Conservation (phyloP, 108 stramenopile species). For the Nannochloropsis oceanica region DNA sequence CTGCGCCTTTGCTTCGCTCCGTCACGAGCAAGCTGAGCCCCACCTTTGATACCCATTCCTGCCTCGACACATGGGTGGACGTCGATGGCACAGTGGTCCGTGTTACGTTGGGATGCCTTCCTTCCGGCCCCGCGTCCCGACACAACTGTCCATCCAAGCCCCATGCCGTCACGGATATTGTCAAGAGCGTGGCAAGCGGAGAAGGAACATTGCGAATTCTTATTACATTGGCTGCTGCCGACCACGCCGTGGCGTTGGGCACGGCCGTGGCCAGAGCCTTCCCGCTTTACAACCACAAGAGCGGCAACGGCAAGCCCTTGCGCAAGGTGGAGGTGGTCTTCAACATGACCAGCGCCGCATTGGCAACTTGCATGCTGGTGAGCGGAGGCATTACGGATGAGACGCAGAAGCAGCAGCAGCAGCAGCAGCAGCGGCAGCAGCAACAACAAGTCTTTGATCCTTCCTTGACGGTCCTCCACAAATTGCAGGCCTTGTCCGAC, state of each 20-base stretch:
- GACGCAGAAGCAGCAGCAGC: not conserved
- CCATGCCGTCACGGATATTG: slow-evolving; percentile 32
- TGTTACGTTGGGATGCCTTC: not conserved
- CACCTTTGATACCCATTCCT: not conserved
- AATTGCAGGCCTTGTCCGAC: slow-evolving; percentile 26
- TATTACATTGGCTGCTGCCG: slow-evolving; percentile 14
- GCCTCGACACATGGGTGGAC: not conserved
- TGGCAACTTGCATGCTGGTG: slow-evolving; percentile 32
- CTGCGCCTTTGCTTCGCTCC: not conserved
- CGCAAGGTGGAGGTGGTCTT: slow-evolving; percentile 3
- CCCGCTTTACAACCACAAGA: slow-evolving; percentile 20
- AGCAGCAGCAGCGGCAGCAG: not conserved
- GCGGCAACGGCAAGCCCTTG: slow-evolving; percentile 6
- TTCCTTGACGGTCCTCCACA: slow-evolving; percentile 1
- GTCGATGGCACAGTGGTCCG: not conserved
- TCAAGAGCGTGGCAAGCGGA: slow-evolving; percentile 13
- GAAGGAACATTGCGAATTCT: slow-evolving; percentile 11
- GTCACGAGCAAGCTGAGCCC: not conserved
- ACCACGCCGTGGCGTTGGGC: slow-evolving; percentile 22
- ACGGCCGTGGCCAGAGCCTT: slow-evolving; percentile 33
- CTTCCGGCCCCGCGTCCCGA: slow-evolving; percentile 12
- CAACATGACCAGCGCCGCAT: slow-evolving; percentile 14
- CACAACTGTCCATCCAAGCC: slow-evolving; percentile 39
- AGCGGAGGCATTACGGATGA: not conserved
- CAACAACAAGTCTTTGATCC: slow-evolving; percentile 15